Conservation (phyloP, 805 yeast genomes). For the Candida ipomoeae region DNA sequence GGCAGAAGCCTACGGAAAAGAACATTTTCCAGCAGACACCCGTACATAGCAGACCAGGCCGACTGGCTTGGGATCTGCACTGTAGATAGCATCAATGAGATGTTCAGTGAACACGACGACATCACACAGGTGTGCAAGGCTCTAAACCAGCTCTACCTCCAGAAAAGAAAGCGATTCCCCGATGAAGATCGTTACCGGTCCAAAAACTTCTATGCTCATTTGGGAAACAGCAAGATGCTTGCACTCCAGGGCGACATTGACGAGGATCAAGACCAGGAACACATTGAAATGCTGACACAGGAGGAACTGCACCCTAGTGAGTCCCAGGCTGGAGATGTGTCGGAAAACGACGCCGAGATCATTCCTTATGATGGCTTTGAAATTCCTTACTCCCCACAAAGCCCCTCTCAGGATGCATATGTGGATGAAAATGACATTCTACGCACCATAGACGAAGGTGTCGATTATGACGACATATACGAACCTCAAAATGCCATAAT, state of each 20-base stretch:
- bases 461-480: not conserved
- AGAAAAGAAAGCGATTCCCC: slow-evolving; percentile 30
- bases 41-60: slow-evolving; percentile 43
- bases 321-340: not conserved
- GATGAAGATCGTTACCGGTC: slow-evolving; percentile 37
- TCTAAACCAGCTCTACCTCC: slow-evolving; percentile 33
- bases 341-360: slow-evolving; percentile 4
- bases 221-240: slow-evolving; percentile 24
- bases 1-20: slow-evolving; percentile 34
- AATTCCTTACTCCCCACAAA: slow-evolving; percentile 5
- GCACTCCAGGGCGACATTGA: slow-evolving; percentile 14
- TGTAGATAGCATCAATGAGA: slow-evolving; percentile 33
- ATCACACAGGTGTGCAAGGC: slow-evolving; percentile 29
- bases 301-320: slow-evolving; percentile 7
- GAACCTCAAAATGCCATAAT: not conserved
- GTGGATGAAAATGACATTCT: not conserved
- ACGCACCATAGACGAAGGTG: slow-evolving; percentile 1
- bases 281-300: slow-evolving; percentile 4
- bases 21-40: slow-evolving; percentile 42
- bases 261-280: not conserved
- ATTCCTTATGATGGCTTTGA: slow-evolving; percentile 13
- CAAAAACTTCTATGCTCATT: slow-evolving; percentile 34
- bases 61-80: slow-evolving; percentile 40
- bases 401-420: not conserved
- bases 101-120: slow-evolving; percentile 31